Evolutionary conservation across 2,329 filamentous ascomycete genomes (phyloP), one percentile per base, ranked within the genome.

Genomic region (Hypoxylon sp.): DNA sequence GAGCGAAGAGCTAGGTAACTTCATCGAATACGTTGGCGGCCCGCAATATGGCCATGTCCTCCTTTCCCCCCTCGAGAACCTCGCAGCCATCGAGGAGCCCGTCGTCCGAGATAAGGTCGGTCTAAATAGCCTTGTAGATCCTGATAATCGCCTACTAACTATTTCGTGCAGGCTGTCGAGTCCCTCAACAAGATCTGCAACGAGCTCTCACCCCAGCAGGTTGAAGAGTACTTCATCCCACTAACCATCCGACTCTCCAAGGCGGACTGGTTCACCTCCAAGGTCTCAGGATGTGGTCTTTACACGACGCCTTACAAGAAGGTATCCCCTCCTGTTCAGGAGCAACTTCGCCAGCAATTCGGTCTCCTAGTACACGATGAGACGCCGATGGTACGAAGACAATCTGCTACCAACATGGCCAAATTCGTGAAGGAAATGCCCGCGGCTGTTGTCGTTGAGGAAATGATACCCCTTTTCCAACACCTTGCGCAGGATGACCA

Each of bases 241-340:
- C 90, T 99, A 76, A 94, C 94, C 64, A 88, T 97, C 76, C 93
- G 96, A 77, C 92, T 99, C 67, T 96, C 96, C 71, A 99, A 98
- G 87, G 96, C 96, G 81, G 96, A 99, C 82, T 99, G 96, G 96
- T 99, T 99, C 81, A 99, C 96, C 61, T 98, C 96, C 70, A 99
- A 98, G 83, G 96, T 99, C 70, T 99, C 96, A 30, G 96, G 95
- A 68, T 97, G 95, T 70, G 96, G 96, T 68, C 91, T 99, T 68
- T 99, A 95, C 84, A 96, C 92, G 78, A 88, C 90, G 50, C 95
- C 96, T 70, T 99, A 99, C 84, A 91, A 90, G 75, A 97, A 96
- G 84, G 93, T 96, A 64, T 91, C 93, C 58, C 87, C 91, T 53
- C 86, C 89, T n/a, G 89, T 94, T 71, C 96, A 99, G 82, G 93